Evolutionary conservation across 345 rosid genomes (phyloP), one percentile per base, ranked within the genome.

Genomic region (Brassica cretica): DNA sequence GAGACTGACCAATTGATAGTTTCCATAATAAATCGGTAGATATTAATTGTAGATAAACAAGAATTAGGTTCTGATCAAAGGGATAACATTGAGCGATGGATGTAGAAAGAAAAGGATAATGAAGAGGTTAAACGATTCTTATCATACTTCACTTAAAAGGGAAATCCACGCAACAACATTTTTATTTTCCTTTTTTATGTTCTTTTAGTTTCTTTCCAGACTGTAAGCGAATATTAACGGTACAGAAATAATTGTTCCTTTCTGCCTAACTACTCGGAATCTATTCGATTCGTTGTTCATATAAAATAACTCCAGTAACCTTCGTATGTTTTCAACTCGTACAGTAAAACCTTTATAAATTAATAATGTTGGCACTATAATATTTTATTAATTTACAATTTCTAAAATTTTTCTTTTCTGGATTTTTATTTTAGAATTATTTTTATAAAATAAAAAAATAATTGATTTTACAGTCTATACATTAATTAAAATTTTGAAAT

Each of bases 111-210:
- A 72, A 72, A 78, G 37, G 72, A 73, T 77, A 78, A 2, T 59
- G 55, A 39, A 60, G 74, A 68, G 64, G 65, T 78, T 67, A 73
- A 64, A 73, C 73, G 73, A 73, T 78, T 78, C 82, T 78, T 49
- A 73, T 78, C 82, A 78, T 46, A 68, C 78, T 78, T 78, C 74
- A 61, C 82, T 78, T 78, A 33, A 78, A 73, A 67, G 78, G 49
- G 65, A 67, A 73, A 78, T 61, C 44, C 11, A 73, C 77, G 74
- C 82, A 67, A 71, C 62, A 6, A 8, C 44, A 65, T 27, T 56
- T 64, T 39, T 10, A 5, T 65, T 64, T 35, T 53, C 18, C 18
- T 14, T 30, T 69, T 55, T 55, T 55, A 16, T 33, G 61, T 46
- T 76, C 55, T 58, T 19, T 11, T 44, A 8, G 10, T 18, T 21